Evolutionary conservation across 2,329 filamentous ascomycete species (phyloP), one percentile per base, ranked within the genome.

Genomic region (Pestalotiopsis sp.): DNA sequence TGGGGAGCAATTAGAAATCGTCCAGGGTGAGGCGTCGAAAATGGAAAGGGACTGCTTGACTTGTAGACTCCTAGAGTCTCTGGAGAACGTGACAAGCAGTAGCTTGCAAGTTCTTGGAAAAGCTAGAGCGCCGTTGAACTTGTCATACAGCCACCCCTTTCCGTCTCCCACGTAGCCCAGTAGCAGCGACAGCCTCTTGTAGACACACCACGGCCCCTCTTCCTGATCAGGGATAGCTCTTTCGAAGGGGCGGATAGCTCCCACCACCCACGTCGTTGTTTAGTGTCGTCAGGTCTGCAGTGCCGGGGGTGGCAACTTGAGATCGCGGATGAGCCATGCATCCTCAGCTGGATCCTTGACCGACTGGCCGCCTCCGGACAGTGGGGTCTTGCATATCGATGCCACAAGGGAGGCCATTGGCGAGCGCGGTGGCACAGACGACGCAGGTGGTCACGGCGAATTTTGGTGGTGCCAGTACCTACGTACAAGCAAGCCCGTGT

Each of bases 311-410:
- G 63, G 63, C 63, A 66, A 66, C 31, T 49, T n/a, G 20, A 31
- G 63, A 66, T 66, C 20, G 31, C 27, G 63, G 41, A 66, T 25
- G 63, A 20, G 59, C 59, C 27, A 62, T 60, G 58, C 36, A 27
- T 39, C 59, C 65, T 67, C 65, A 36, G 65, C 65, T 31, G 38
- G 38, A 67, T 67, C 65, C 65, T 67, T 67, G 65, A 67, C 65
- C 65, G 56, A 67, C 64, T 66, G 27, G 64, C 20, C 23, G 64
- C 20, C 23, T 36, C n/a, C 57, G 27, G 57, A 20, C 56, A 59
- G 56, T 67, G 65, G 65, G 63, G 65, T 67, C 45, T 62, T 62
- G 27, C 27, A 62, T 39, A 31, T 62, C 25, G 31, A 62, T 36
- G 59, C 14, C 17, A 60, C 25, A 45, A n/a, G 36, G 20, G 12